Evolutionary conservation across 1,284 basidiomycete genomes (phyloP), one percentile per base, ranked within the genome.

Genomic region (Ustilago tritici): DNA sequence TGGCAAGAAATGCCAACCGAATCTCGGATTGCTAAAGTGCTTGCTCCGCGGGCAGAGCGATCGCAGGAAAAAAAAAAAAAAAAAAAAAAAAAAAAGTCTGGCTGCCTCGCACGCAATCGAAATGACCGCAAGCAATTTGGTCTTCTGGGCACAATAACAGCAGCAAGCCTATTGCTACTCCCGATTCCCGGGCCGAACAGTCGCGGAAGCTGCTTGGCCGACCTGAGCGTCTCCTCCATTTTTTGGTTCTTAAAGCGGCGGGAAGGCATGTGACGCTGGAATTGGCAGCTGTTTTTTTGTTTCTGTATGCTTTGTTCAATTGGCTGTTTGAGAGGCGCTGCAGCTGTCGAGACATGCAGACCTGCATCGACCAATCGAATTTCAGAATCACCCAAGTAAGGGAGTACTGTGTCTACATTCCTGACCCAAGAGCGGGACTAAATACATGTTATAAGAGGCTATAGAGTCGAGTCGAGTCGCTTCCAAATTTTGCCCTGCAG

Each of bases 401-500:
- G 23, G 23, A 28, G 23, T 28, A 28, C 3, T 28, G 23, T 28
- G 3, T 3, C 23, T 28, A 28, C 23, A 28, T 28, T 28, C 23
- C 23, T 28, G 23, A 28, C 23, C 23, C 23, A 28, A 28, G 23
- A 28, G 23, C 23, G 23, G 23, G 3, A 28, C 23, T 28, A 28
- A 3, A 3, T 28, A 28, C 23, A 28, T 28, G 23, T 28, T 28
- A 28, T 28, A 28, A 28, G 3, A 3, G 23, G 23, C 23, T 23
- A 23, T 23, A 23, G 23, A 23, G 23, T 23, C 23, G 23, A 23
- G 23, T 23, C 23, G 23, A 23, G 23, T 23, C 23, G 23, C 23
- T 49, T 56, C 61, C 50, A 69, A 68, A 69, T 63, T 60, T 53
- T 60, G 47, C 52, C 56, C 67, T 56, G 67, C 61, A 52, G 50